phyloP scores from a whole-genome alignment of 2,329 filamentous ascomycete species.

The Simplicillium aogashimaense region DNA sequence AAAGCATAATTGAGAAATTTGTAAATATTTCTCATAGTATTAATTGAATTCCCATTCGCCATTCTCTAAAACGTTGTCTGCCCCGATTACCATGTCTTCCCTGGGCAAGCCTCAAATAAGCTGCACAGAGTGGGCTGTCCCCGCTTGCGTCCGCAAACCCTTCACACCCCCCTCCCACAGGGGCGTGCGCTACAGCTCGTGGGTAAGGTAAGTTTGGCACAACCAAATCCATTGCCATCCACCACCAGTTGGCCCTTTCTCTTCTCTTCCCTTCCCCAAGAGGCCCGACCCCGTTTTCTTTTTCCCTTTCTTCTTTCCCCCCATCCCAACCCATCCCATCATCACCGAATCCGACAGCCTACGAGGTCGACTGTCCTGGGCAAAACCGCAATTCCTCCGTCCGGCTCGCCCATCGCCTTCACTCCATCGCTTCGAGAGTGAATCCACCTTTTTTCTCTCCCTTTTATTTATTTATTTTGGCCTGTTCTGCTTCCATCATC shows the following conservation, averaged over 20 bases:
- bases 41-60: too few species aligned
- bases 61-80: too few species aligned
- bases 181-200: slow-evolving; percentile 5
- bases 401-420: slow-evolving; percentile 1
- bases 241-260: slow-evolving; percentile 9
- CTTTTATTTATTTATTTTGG: too few species aligned
- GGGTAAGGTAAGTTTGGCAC: slow-evolving; percentile 9
- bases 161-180: too few species aligned
- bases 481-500: slow-evolving; percentile 3
- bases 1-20: too few species aligned
- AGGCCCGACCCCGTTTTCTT: slow-evolving; percentile 9
- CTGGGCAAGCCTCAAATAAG: too few species aligned
- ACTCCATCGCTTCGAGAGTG: too few species aligned
- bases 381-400: slow-evolving; percentile 5
- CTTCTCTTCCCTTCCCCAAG: slow-evolving; percentile 11
- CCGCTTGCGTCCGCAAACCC: too few species aligned
- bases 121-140: too few species aligned
- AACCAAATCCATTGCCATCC: background rate
- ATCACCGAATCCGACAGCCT: slow-evolving; percentile 1
- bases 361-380: background rate
- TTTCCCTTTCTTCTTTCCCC: slow-evolving; percentile 10
- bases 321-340: slow-evolving; percentile 7
- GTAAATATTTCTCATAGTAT: too few species aligned
- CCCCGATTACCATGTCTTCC: too few species aligned
- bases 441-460: too few species aligned